Base-by-base conservation (phyloP, 257 asterid genomes). In the Solanum rostratum region DNA sequence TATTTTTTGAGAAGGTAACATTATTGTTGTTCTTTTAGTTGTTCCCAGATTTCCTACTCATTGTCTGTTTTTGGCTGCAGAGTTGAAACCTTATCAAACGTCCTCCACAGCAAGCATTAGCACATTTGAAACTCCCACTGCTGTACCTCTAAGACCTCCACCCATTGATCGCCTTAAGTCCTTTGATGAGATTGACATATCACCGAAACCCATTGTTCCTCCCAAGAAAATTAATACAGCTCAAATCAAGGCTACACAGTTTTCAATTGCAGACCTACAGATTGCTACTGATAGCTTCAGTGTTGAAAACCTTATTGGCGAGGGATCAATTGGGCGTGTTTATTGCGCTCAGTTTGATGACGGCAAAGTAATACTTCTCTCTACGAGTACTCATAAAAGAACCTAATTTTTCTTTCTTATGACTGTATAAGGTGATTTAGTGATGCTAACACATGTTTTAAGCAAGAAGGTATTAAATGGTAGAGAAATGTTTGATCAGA, bases 281-380 rank as follows among this genome's bases (percentile, higher is more conserved):
- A 94, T 94, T 86, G 98, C 98, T 46, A 96, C 99, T 8, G 95
- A 95, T 86, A 96, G 98, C 90, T 96, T 96, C 90, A 91, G 79
- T 84, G 91, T 85, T 11, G 99, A 93, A 13, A 93, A 93, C 88
- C 97, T 96, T 84, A 88, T 96, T 62, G 99, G 98, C 1, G 99
- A 96, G 90, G 99, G 99, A 84, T 92, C 98, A 82, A 84, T 91
- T 18, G 98, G 97, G 12, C 93, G 98, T 69, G 98, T 94, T 83
- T 96, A 90, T 90, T 94, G 97, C 14, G 98, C 99, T 70, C 92
- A 91, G 63, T 87, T 91, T 86, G 91, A 91, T 80, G 95, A 93
- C 70, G 98, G 98, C 85, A 90, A 93, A 94, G 99, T 96, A 89
- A 30, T 66, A 45, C 70, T 53, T 20, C 30, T 73, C 54, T 83